Base-by-base conservation (phyloP, 179 eudicot species). In the Silene vulgaris region DNA sequence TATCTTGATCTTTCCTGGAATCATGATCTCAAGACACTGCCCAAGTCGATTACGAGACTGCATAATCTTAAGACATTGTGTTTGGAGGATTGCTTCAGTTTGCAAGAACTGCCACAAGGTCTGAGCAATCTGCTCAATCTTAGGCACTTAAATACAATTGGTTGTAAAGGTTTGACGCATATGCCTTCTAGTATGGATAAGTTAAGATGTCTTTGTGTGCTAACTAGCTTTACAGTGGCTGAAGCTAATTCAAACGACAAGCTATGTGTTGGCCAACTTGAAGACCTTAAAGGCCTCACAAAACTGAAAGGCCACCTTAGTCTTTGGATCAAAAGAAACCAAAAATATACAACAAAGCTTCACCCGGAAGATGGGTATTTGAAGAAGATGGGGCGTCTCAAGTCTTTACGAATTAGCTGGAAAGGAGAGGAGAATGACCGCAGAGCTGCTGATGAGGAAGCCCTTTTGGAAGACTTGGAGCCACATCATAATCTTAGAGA, bases 191-290 rank as follows among this genome's bases (percentile, higher is more conserved):
- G 82, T 5, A 72, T 82, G 69, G 81, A 66, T 16, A 72, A 72
- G 57, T 64, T 85, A 63, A 62, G 59, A 11, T 40, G 74, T 29
- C 85, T 85, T 73, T 81, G 61, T 3, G 76, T 71, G 12, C 77
- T 84, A 29, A 56, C 83, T 1, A 73, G 54, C 28, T 84, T 76
- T 75, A 32, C 75, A 43, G 83, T 84, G 59, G 79, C 77, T 12
- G 75, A n/a, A 17, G 5, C 6, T 2, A 23, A 60, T 17, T 17
- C 30, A 14, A 52, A 21, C 28, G 20, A 4, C 9, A 50, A 54
- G 28, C 56, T 8, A 14, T 19, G 26, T 69, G 59, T 16, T 57
- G 75, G 26, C 0, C 63, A 63, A 20, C 73, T 69, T 43, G 8
- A 69, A 69, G 73, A 69, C 35, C 73, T 69, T 69, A 69, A 17